Conservation (phyloP, 2,329 filamentous ascomycete genomes). For the Coniochaeta sp. region DNA sequence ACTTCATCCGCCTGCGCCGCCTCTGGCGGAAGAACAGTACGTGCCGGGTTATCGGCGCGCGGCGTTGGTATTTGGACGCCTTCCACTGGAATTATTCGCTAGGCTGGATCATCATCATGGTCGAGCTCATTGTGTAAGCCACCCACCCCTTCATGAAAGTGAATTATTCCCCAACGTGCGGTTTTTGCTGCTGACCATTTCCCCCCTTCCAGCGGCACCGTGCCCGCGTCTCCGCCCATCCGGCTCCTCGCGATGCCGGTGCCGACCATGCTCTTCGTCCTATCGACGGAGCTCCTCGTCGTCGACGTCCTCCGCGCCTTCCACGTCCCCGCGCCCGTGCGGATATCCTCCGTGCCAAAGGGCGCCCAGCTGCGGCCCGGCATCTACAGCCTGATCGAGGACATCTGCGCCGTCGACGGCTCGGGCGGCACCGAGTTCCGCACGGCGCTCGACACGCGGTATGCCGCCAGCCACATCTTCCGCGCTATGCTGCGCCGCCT, state of each 20-base stretch:
- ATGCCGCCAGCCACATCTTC: slow-evolving; percentile 46
- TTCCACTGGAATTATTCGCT: slow-evolving; percentile 51
- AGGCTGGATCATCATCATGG: slow-evolving; percentile 48
- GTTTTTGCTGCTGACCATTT: slow-evolving; percentile 14
- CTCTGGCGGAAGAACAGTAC: slow-evolving; percentile 43
- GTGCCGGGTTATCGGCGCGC: slow-evolving; percentile 34
- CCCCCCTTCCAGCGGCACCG: slow-evolving; percentile 6
- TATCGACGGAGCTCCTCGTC: slow-evolving; percentile 34
- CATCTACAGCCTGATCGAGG: slow-evolving; percentile 59
- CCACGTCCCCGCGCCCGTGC: slow-evolving; percentile 42
- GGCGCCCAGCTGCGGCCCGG: slow-evolving; percentile 52
- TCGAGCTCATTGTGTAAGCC: slow-evolving; percentile 41
- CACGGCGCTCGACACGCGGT: slow-evolving; percentile 40
- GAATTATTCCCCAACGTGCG: too few species aligned
- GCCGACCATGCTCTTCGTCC: slow-evolving; percentile 35
- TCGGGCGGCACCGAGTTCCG: slow-evolving; percentile 48
- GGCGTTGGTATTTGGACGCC: slow-evolving; percentile 37
- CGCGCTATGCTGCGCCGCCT: slow-evolving; percentile 44
- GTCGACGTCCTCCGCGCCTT: slow-evolving; percentile 27
- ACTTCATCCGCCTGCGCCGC: slow-evolving; percentile 43
- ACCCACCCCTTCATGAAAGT: too few species aligned
- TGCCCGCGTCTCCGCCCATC: slow-evolving; percentile 39
- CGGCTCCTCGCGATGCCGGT: slow-evolving; percentile 44
- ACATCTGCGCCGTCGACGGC: slow-evolving; percentile 60
- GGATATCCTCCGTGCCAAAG: slow-evolving; percentile 56